Evolutionary conservation across 1,284 basidiomycete species (phyloP).

Genomic region (Cryptococcus neoformans): DNA sequence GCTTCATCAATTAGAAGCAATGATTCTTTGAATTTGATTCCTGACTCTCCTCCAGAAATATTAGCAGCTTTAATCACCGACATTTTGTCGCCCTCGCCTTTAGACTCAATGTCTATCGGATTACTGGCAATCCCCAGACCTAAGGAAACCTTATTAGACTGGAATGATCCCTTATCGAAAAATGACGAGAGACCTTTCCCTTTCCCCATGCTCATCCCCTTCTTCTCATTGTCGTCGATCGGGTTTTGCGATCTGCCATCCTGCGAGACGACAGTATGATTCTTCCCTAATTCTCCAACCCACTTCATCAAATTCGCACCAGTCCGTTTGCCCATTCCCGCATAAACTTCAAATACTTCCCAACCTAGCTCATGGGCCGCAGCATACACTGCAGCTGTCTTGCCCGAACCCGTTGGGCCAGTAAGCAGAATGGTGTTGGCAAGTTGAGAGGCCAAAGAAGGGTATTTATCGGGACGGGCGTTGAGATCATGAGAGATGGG

Average conservation of each 20-base stretch:
- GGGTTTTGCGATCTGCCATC: background rate
- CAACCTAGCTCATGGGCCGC: constrained; percentile 90
- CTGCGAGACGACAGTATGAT: constrained; percentile 65
- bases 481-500: constrained; percentile 13
- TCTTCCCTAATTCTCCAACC: constrained; percentile 89
- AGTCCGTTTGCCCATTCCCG: constrained; percentile 85
- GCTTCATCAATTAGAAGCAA: constrained; percentile 95
- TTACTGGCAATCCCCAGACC: constrained; percentile 27
- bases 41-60: background rate
- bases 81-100: background rate
- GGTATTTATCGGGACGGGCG: constrained; percentile 24
- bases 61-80: background rate
- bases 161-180: constrained; percentile 11
- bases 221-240: constrained; percentile 8
- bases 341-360: constrained; percentile 96
- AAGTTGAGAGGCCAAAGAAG: constrained; percentile 50
- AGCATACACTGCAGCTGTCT: constrained; percentile 89
- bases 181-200: constrained; percentile 13
- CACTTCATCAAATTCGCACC: constrained; percentile 73
- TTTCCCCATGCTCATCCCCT: constrained; percentile 2
- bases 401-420: constrained; percentile 83
- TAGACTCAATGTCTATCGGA: constrained; percentile 28
- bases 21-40: constrained; percentile 63
- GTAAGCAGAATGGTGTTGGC: constrained; percentile 80
- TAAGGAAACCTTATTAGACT: constrained; percentile 1